These are phyloP conservation scores for Hordeum vulgare DNA, from an alignment of 176 grass and related monocot genomes.

Conservation along the genomic window MorexV3_pseudomolecules_assembly NC_058519.1:358686501-358687000, in stretches of 20 bases:
- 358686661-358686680: no score
- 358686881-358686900: slow-evolving; percentile 86
- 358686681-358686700: no score
- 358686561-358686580: slow-evolving; percentile 95
- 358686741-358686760: slow-evolving; percentile 79
- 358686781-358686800: slow-evolving; percentile 59
- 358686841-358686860: no score
- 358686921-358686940: background rate
- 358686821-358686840: slow-evolving; percentile 90
- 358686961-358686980: no score
- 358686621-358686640: background rate
- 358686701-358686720: background rate
- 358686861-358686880: slow-evolving; percentile 64
- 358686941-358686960: no score
- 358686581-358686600: slow-evolving; percentile 28
- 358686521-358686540: no score
- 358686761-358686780: slow-evolving; percentile 90
- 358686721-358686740: slow-evolving; percentile 29
- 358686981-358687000: no score
- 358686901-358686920: slow-evolving; percentile 60
- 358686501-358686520: no score
- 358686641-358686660: no score
- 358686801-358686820: slow-evolving; percentile 97
- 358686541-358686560: slow-evolving; percentile 94
- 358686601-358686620: background rate